These are phyloP conservation scores for Goniomonas avonlea DNA, from an alignment of 78 protist species.

Conservation along the genomic window DNA sequence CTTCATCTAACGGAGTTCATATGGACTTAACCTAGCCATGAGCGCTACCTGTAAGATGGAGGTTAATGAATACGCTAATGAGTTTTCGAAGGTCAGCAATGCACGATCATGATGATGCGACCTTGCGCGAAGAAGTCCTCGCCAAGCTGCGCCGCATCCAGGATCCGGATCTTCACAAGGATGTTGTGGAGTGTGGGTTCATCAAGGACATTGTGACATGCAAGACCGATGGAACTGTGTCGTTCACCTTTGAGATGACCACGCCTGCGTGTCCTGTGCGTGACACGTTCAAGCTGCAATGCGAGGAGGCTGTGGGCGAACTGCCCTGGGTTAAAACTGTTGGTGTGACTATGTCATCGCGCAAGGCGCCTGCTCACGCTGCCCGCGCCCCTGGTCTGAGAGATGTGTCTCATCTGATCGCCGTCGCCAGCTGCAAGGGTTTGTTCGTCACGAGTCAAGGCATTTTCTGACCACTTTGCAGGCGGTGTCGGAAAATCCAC, in stretches of 20 bases:
- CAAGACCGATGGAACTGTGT: too few relatives aligned
- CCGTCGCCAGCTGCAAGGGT: slow-evolving; percentile 60
- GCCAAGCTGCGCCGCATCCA: background rate
- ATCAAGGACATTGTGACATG: too few relatives aligned
- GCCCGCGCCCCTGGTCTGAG: too few relatives aligned
- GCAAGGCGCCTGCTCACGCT: background rate
- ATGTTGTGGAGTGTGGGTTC: too few relatives aligned
- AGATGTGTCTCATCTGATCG: background rate
- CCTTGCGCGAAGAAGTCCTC: background rate
- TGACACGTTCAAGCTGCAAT: background rate
- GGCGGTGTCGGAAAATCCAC: slow-evolving; percentile 96
- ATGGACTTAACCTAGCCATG: too few relatives aligned
- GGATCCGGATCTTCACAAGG: background rate
- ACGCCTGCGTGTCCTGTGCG: background rate
- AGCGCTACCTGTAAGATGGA: too few relatives aligned
- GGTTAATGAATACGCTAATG: too few relatives aligned
- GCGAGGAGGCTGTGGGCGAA: background rate
- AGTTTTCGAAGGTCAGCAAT: too few relatives aligned
- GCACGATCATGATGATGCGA: too few relatives aligned
- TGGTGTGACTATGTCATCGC: background rate
- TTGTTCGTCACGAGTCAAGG: too few relatives aligned
- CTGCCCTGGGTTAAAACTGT: background rate
- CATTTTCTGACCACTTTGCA: too few relatives aligned
- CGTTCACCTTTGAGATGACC: background rate
- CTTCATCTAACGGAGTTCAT: too few relatives aligned